A percentile compares a stretch with the other conserved stretches of the same genome.
These are phyloP conservation scores for Helianthus tuberosus DNA, from an alignment of 129 eudicot genomes.

Conservation along the genomic window DNA sequence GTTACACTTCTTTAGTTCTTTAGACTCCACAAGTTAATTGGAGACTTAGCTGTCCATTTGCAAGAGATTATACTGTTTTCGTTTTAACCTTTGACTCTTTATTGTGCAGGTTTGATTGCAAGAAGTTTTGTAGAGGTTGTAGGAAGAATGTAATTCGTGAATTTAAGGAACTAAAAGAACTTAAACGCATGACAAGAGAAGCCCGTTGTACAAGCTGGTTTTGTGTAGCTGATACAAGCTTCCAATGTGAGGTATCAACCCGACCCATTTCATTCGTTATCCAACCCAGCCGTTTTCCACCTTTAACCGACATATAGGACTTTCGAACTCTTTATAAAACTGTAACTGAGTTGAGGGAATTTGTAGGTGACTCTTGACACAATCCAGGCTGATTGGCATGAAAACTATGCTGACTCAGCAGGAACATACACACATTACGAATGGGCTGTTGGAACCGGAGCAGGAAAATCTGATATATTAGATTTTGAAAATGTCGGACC, in stretches of 20 bases:
- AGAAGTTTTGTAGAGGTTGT: constrained; percentile 95
- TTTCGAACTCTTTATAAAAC: background rate
- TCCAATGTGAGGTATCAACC: constrained; percentile 80
- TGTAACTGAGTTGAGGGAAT: constrained; percentile 25
- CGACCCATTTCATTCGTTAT: background rate
- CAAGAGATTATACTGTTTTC: constrained; percentile 8
- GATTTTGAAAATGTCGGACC: constrained; percentile 94
- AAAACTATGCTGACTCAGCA: constrained; percentile 54
- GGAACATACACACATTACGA: constrained; percentile 86
- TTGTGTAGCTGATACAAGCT: constrained; percentile 88
- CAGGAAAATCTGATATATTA: constrained; percentile 93
- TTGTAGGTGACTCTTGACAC: constrained; percentile 83
- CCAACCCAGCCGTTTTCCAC: background rate
- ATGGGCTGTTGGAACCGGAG: constrained; percentile 98
- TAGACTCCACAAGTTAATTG: constrained; percentile 2
- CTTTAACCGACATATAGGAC: background rate
- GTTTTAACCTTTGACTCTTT: constrained; percentile 17
- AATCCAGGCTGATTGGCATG: constrained; percentile 92
- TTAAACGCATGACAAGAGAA: constrained; percentile 79
- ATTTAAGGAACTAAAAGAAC: constrained; percentile 92
- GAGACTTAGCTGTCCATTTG: constrained; percentile 11
- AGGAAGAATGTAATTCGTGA: constrained; percentile 96
- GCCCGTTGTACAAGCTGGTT: constrained; percentile 88
- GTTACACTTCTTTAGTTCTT: background rate
- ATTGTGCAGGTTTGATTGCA: constrained; percentile 84